Conservation (phyloP, 2,329 filamentous ascomycete genomes). For the Alternaria gaisen region DNA sequence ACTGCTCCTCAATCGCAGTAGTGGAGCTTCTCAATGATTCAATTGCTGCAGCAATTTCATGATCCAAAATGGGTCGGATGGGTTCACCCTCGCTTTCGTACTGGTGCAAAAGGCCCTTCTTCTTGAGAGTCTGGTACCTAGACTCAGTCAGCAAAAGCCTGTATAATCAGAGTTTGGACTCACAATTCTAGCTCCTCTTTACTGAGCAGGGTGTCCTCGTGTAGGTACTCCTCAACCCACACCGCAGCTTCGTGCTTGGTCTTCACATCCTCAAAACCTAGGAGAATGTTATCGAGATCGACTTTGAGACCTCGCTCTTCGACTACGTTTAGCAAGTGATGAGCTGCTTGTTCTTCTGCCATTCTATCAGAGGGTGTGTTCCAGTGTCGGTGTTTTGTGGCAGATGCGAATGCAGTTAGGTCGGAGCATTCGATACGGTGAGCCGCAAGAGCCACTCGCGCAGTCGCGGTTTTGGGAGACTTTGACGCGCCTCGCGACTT, state of each 20-base stretch:
- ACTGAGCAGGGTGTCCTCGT: slow-evolving; percentile 57
- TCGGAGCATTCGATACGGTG: slow-evolving; percentile 24
- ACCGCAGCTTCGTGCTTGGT: slow-evolving; percentile 52
- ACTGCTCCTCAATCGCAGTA: slow-evolving; percentile 70
- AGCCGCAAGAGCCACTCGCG: slow-evolving; percentile 29
- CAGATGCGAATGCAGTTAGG: slow-evolving; percentile 36
- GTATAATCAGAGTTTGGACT: not conserved
- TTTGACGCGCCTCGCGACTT: slow-evolving; percentile 37
- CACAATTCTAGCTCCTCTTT: slow-evolving; percentile 61
- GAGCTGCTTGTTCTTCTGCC: slow-evolving; percentile 50
- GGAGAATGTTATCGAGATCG: slow-evolving; percentile 57
- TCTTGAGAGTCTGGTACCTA: slow-evolving; percentile 47
- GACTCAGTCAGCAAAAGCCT: not conserved
- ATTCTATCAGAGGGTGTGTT: slow-evolving; percentile 24
- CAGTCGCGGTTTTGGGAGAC: slow-evolving; percentile 41
- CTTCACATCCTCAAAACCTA: slow-evolving; percentile 56
- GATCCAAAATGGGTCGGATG: slow-evolving; percentile 63
- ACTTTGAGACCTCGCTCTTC: slow-evolving; percentile 55
- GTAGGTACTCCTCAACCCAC: slow-evolving; percentile 60
- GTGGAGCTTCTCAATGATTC: slow-evolving; percentile 72
- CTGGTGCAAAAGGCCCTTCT: slow-evolving; percentile 44
- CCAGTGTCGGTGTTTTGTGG: slow-evolving; percentile 33
- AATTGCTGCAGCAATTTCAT: slow-evolving; percentile 69
- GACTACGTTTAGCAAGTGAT: slow-evolving; percentile 55
- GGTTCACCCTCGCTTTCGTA: slow-evolving; percentile 42